Conservation (phyloP, 345 rosid genomes). For the Lagerstroemia speciosa region DNA sequence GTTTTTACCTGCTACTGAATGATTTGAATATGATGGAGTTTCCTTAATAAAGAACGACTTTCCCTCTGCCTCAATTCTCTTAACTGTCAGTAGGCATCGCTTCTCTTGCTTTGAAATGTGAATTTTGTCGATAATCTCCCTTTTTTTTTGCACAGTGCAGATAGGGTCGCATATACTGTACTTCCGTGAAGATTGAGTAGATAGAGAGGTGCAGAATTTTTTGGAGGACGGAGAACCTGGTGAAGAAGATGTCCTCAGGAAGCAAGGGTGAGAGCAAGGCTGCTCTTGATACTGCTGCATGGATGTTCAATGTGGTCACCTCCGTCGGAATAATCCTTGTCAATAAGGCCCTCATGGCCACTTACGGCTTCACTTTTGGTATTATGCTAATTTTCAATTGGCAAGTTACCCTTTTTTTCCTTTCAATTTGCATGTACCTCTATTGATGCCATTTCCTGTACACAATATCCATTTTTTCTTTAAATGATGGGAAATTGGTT, state of each 20-base stretch:
- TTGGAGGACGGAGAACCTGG: background rate
- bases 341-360: constrained; percentile 93
- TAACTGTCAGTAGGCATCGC: background rate
- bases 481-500: background rate
- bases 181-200: constrained; percentile 20
- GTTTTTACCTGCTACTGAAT: background rate
- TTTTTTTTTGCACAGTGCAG: background rate
- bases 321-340: constrained; percentile 97
- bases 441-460: background rate
- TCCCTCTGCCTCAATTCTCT: background rate
- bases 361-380: constrained; percentile 96
- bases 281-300: constrained; percentile 74
- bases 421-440: background rate
- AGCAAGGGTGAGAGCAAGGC: constrained; percentile 77
- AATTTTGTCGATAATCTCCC: background rate
- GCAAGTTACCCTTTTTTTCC: background rate
- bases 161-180: background rate
- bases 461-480: background rate
- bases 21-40: background rate
- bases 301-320: constrained; percentile 95
- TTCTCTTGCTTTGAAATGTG: background rate
- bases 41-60: background rate
- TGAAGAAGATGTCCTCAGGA: constrained; percentile 43
- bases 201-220: background rate
- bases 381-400: constrained; percentile 7